Evolutionary conservation across 495 filamentous ascomycete genomes (phyloP).

Genomic region (Annulohypoxylon maeteangense): DNA sequence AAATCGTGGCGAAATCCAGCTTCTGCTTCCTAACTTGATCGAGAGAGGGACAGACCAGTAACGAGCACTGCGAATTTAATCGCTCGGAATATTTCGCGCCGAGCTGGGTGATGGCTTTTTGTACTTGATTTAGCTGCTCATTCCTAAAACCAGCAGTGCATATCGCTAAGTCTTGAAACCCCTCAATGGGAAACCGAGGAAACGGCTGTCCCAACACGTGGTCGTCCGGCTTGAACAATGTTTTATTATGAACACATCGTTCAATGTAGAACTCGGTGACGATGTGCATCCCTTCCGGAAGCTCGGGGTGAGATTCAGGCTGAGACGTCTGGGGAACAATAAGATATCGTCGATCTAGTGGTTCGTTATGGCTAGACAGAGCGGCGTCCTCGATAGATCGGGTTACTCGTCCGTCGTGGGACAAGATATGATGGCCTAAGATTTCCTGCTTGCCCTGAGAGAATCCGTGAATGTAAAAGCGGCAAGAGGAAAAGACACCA

Average conservation of each 20-base stretch:
- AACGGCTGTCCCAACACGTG: constrained; percentile 82
- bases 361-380: constrained; percentile 40
- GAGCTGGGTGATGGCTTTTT: constrained; percentile 76
- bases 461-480: constrained; percentile 76
- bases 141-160: constrained; percentile 84
- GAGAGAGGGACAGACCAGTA: constrained; percentile 74
- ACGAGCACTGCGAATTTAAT: constrained; percentile 70
- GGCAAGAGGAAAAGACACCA: constrained; percentile 64
- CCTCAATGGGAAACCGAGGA: constrained; percentile 71
- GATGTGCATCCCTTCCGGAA: constrained; percentile 56
- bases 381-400: constrained; percentile 56
- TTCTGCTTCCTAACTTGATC: constrained; percentile 74
- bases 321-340: constrained; percentile 61
- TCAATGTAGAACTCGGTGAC: constrained; percentile 97
- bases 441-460: constrained; percentile 52
- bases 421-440: constrained; percentile 55
- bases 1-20: constrained; percentile 73
- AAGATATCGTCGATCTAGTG: constrained; percentile 52
- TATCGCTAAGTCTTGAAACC: constrained; percentile 73
- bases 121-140: constrained; percentile 86
- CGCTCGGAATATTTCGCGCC: constrained; percentile 83
- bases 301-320: constrained; percentile 52
- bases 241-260: constrained; percentile 79
- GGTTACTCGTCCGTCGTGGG: constrained; percentile 58
- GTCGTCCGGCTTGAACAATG: constrained; percentile 72